Evolutionary conservation across 225 moss, liverwort and hornwort species (phyloP), one percentile per base, ranked within the genome.

Genomic region (Pleurozium schreberi): DNA sequence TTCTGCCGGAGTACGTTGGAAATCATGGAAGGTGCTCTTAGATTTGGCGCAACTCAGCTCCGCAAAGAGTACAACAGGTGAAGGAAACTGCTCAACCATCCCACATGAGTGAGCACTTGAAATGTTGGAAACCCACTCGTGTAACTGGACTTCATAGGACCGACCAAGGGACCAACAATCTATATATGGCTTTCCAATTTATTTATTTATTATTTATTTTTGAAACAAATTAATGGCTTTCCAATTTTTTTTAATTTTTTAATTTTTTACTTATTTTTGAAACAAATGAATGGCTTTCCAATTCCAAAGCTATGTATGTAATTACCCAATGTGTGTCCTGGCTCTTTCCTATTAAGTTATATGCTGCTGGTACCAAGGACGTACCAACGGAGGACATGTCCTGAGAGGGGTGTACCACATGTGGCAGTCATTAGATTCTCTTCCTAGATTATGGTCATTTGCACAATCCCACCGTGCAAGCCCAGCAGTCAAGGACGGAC

Each of bases 1-100:
- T 9, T 2, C 2, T 0, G 1, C n/a, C n/a, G 3, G 71, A 45
- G 71, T 16, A 10, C 43, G 0, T 74, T 18, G 27, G 42, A 30
- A 47, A 75, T 75, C 31, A 49, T 49, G 75, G 33, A 80, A 34
- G 87, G 66, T 19, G 57, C 19, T 42, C 4, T 78, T 87, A 87
- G 87, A 87, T 87, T 57, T 33, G 9, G 57, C 33, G 30, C 73
- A 30, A n/a, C n/a, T n/a, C n/a, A 30, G 28, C 18, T 45, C 17
- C 0, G 25, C 30, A 0, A 45, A 45, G 45, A 17, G 30, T 12
- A n/a, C 73, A 4, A 43, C 78, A 33, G 22, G 30, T 12, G 22
- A 53, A 28, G 53, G 33, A 49, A 68, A 23, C 62, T 6, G 62
- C 80, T 34, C 31, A 20, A 63, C 57, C 6, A 52, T 75, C n/a